Base-by-base conservation (phyloP, 2,329 filamentous ascomycete species). In the Botrytis fragariae region DNA sequence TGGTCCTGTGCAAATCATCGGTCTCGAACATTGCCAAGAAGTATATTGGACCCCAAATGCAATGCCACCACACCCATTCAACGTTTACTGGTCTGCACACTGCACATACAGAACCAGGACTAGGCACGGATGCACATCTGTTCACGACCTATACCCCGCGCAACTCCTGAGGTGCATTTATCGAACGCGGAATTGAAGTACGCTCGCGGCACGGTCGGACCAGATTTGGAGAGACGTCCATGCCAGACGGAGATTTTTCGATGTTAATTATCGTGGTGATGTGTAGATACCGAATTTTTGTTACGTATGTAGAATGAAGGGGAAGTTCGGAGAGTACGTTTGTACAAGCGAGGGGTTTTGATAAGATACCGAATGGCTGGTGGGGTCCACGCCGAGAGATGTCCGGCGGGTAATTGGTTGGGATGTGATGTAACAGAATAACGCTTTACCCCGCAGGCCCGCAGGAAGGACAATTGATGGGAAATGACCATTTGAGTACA, bases 321-420 rank as follows among this genome's bases (percentile, higher is more conserved):
- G 45, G 64, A 68, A 68, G 45, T 29, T 68, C 64, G 64, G 64
- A 68, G 64, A 68, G 64, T 68, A 20, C 0, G 20, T 42, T 35
- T 29, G 64, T 68, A n/a, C 3, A 37, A 51, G 63, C 63, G 63
- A 51, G 29, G 3, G 22, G n/a, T 10, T 10, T 14, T 9, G 25
- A n/a, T 62, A n/a, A 67, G 64, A 67, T 67, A 51, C 64, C 64
- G 64, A 54, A 25, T 7, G 64, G 45, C 18, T 54, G 45, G 64
- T 22, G 45, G 64, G 25, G 51, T 54, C n/a, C n/a, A 54, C 20
- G 25, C 64, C 64, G 64, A 68, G 45, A 68, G 45, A 68, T 54
- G 45, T 68, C 64, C 64, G 64, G 45, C 35, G 35, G 32, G 25
- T 39, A n/a, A 63, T 63, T 63, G 60, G 60, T 4, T 63, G 64